Base-by-base conservation (phyloP, 257 asterid species). In the Ilex aquifolium region DNA sequence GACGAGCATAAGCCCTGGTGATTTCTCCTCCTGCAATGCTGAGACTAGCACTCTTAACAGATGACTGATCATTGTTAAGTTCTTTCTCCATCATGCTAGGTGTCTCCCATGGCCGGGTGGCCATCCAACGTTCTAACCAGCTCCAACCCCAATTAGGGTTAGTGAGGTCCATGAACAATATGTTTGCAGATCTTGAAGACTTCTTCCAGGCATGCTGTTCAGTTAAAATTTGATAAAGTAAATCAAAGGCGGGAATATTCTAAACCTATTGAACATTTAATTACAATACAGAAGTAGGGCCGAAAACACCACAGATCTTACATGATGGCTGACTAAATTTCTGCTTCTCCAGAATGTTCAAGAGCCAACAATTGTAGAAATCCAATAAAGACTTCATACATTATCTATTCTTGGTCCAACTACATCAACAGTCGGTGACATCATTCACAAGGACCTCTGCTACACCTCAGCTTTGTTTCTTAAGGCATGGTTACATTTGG, bases 101-200 rank as follows among this genome's bases (percentile, higher is more conserved):
- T 32, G 78, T 42, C 59, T 88, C 96, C 83, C 76, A 84, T 50
- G 95, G 91, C 21, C 80, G 84, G 56, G 88, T 80, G 14, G 97
- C 96, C 85, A 82, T 83, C 90, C 90, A 87, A 11, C 97, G 86
- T 68, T 93, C 99, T 59, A 90, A 55, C 97, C 99, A 93, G 83
- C 99, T 93, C 99, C 99, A 93, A 2, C 97, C 99, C 97, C 99
- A 90, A 39, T 90, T 96, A 58, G 96, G 97, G 75, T 93, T 93
- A 7, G 95, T 87, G 0, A 95, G 99, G 71, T 93, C 99, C 94
- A 88, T 90, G 78, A 90, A 93, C 46, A 87, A 77, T 64, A 87
- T 72, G 82, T 82, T 93, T n/a, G 79, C 59, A 29, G 91, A 57
- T 74, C 83, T 87, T 44, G 82, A 67, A 16, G 97, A 81, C 73